These are phyloP conservation scores for Psilocybe tampanensis DNA, from an alignment of 768 basidiomycete species.

Conservation along the genomic window DNA sequence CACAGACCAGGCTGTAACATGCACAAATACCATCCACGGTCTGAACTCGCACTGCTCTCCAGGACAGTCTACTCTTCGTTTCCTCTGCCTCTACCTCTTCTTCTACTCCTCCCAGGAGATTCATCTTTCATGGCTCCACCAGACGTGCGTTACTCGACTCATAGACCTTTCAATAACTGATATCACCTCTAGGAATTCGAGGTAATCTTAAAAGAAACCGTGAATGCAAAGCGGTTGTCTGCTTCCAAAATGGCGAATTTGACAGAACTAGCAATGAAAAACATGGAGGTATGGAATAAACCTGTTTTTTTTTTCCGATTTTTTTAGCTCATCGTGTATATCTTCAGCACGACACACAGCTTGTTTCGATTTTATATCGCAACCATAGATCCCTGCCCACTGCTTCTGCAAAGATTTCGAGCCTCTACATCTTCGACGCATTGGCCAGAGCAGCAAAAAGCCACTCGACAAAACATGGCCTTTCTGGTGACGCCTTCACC, in stretches of 20 bases:
- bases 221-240: conserved; percentile 82
- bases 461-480: conserved; percentile 64
- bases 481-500: conserved; percentile 56
- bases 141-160: conserved; percentile 34
- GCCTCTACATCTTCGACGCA: conserved; percentile 94
- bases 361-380: conserved; percentile 88
- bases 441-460: conserved; percentile 81
- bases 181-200: conserved; percentile 70
- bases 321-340: not conserved
- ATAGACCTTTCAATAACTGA: conserved; percentile 9
- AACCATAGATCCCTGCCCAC: conserved; percentile 80
- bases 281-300: conserved; percentile 65
- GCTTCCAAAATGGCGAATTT: conserved; percentile 82
- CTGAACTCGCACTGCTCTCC: conserved; percentile 15
- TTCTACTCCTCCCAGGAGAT: not conserved
- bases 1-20: conserved; percentile 33
- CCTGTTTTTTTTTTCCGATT: not conserved
- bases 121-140: conserved; percentile 38
- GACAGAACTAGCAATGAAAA: conserved; percentile 76
- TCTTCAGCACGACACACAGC: conserved; percentile 76
- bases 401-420: conserved; percentile 69
- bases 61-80: not conserved
- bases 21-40: conserved; percentile 42
- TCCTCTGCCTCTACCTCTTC: not conserved
- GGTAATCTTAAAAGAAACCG: conserved; percentile 75